These are phyloP conservation scores for Groenewaldozyma auringiensis DNA, from an alignment of 1,139 yeast species.

Conservation along the genomic window DNA sequence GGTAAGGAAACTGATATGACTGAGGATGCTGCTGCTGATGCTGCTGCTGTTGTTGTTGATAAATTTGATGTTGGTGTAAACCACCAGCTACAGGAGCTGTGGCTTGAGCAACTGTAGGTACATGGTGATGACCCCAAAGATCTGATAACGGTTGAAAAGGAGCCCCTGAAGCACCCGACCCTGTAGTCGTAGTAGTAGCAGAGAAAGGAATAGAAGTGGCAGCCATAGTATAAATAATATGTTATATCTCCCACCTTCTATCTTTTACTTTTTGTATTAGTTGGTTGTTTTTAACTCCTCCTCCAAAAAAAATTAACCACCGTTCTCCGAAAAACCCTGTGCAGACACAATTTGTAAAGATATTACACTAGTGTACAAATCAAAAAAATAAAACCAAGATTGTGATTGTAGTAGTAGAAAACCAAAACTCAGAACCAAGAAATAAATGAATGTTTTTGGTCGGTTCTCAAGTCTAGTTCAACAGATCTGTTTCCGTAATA, in stretches of 20 bases:
- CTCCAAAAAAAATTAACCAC: too few relatives aligned
- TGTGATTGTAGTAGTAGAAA: neutral
- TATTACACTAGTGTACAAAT: neutral
- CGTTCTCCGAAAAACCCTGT: too few relatives aligned
- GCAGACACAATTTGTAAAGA: too few relatives aligned
- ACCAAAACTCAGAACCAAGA: too few relatives aligned
- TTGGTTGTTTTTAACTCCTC: too few relatives aligned
- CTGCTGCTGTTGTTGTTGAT: constrained; percentile 5
- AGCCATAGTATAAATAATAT: neutral
- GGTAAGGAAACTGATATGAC: constrained; percentile 1
- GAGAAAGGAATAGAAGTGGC: constrained; percentile 1
- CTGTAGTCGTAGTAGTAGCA: neutral
- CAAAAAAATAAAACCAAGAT: neutral
- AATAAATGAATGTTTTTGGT: too few relatives aligned
- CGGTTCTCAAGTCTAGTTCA: too few relatives aligned
- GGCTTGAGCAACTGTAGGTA: neutral
- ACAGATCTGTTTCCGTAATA: too few relatives aligned
- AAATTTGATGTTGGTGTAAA: too few relatives aligned
- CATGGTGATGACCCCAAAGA: constrained; percentile 1
- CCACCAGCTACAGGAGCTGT: neutral
- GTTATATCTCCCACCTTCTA: too few relatives aligned
- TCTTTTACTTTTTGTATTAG: too few relatives aligned
- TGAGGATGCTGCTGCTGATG: constrained; percentile 6
- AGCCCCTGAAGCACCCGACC: neutral
- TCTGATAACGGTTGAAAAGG: neutral